Evolutionary conservation across 805 yeast genomes (phyloP).

Genomic region (Metschnikowia lochheadii): DNA sequence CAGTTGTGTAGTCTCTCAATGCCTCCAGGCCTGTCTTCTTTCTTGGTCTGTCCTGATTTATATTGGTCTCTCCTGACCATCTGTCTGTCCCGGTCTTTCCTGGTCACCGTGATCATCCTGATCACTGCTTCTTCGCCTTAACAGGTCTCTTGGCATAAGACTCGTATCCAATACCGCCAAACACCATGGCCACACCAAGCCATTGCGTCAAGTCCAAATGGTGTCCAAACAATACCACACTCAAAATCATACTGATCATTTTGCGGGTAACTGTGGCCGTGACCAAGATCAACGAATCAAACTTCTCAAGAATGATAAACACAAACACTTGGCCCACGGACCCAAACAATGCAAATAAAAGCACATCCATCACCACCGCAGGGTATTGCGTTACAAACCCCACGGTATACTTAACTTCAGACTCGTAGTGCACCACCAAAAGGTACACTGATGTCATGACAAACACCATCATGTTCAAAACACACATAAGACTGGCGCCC

Average conservation of each 20-base stretch:
- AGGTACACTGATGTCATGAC: conserved; percentile 49
- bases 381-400: conserved; percentile 51
- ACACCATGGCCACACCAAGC: conserved; percentile 75
- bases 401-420: conserved; percentile 48
- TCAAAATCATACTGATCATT: conserved; percentile 89
- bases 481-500: conserved; percentile 86
- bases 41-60: background rate
- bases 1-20: too few species aligned
- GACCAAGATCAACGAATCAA: conserved; percentile 79
- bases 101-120: too few species aligned
- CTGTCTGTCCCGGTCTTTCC: conserved; percentile 1
- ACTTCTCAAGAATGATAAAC: conserved; percentile 74
- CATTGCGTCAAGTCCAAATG: conserved; percentile 60
- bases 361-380: conserved; percentile 52
- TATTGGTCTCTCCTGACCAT: too few species aligned
- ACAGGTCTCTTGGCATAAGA: conserved; percentile 37
- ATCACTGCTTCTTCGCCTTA: too few species aligned
- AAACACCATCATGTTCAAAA: conserved; percentile 46
- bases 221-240: conserved; percentile 88
- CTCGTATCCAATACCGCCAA: conserved; percentile 82
- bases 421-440: conserved; percentile 32
- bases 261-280: conserved; percentile 96
- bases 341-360: conserved; percentile 71
- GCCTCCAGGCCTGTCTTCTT: too few species aligned
- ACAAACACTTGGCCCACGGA: conserved; percentile 94